These are phyloP conservation scores for Tuber umbilicatum DNA, from an alignment of 495 filamentous ascomycete genomes.

Conservation along the genomic window DNA sequence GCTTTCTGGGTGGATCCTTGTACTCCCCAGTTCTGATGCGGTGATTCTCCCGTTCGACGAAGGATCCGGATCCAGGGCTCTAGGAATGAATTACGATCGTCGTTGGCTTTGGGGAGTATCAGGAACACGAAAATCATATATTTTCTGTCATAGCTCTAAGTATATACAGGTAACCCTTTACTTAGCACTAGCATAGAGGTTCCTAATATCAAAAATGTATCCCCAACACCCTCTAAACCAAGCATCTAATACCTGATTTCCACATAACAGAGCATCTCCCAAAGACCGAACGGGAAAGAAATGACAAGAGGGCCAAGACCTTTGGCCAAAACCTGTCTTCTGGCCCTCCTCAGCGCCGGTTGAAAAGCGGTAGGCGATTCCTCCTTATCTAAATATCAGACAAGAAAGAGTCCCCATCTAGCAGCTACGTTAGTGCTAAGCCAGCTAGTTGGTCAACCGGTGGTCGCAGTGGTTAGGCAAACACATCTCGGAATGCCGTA, in stretches of 20 bases:
- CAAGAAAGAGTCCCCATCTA: neutral
- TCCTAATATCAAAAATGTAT: neutral
- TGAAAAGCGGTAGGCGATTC: neutral
- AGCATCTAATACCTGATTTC: neutral
- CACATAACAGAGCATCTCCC: neutral
- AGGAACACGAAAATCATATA: neutral
- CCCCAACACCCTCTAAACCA: neutral
- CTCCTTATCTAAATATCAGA: neutral
- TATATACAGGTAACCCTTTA: slow-evolving; percentile 9
- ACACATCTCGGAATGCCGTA: neutral
- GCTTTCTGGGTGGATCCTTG: slow-evolving; percentile 1
- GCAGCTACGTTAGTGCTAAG: neutral
- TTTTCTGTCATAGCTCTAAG: slow-evolving; percentile 7
- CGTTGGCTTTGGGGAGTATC: slow-evolving; percentile 41
- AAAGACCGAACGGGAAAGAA: neutral
- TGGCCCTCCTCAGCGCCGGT: no score
- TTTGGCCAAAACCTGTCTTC: neutral
- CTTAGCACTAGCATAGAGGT: neutral
- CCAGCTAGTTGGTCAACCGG: no score
- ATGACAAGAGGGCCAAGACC: neutral
- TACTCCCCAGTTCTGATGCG: slow-evolving; percentile 34
- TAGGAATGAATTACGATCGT: slow-evolving; percentile 53
- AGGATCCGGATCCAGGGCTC: slow-evolving; percentile 54
- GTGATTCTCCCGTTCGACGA: slow-evolving; percentile 54
- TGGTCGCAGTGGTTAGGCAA: neutral